Percentiles rank a stretch among this genome's conserved stretches.
phyloP scores from a whole-genome alignment of 139 green algal species.

The Volvox africanus region DNA sequence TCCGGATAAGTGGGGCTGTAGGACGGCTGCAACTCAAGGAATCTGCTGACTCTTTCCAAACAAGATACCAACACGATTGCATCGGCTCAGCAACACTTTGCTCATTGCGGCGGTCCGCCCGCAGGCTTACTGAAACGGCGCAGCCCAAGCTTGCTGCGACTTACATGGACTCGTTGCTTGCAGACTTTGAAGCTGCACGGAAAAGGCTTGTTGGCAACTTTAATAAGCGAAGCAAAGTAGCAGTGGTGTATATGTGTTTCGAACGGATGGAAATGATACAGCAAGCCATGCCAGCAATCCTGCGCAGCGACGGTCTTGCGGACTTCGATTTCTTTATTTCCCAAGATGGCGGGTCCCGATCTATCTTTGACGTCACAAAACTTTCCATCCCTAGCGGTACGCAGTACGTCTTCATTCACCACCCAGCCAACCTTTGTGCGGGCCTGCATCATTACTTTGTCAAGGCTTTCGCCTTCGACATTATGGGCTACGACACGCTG shows the following conservation, averaged over 20 bases:
- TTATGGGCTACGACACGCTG: neutral
- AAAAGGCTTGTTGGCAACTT: neutral
- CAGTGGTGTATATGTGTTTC: conserved; percentile 18
- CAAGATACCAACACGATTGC: no score
- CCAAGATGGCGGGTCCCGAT: neutral
- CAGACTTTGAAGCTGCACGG: neutral
- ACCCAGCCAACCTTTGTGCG: neutral
- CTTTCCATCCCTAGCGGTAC: neutral
- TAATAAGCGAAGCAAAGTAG: neutral
- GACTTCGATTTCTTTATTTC: conserved; percentile 9
- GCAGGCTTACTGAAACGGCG: neutral
- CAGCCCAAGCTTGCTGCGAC: neutral
- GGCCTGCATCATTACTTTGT: conserved; percentile 5
- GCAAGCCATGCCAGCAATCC: neutral
- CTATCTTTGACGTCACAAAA: neutral
- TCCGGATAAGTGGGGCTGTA: no score
- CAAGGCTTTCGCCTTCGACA: conserved; percentile 20
- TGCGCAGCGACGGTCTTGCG: neutral
- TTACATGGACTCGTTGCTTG: neutral
- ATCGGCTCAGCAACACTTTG: neutral
- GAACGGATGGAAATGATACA: conserved; percentile 10
- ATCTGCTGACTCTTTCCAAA: no score
- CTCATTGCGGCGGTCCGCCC: neutral
- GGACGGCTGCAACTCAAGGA: no score
- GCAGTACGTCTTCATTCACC: neutral